phyloP scores from a whole-genome alignment of 306 rosid species.

The Glycine latifolia region DNA sequence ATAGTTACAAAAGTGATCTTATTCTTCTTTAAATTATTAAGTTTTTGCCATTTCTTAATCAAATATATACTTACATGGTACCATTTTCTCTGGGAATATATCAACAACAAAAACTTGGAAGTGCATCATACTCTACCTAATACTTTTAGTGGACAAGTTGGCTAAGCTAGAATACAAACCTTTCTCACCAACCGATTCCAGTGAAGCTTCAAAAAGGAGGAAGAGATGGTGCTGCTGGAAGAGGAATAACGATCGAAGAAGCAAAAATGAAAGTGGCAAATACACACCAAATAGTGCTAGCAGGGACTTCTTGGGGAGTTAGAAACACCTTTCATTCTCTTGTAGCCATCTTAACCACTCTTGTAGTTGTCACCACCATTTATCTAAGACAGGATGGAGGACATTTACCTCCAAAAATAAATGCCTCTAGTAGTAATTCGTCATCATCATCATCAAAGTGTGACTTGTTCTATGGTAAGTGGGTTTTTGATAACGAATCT shows the following conservation, averaged over 20 bases:
- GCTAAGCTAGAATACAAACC: constrained; percentile 46
- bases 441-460: constrained; percentile 47
- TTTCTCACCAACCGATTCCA: constrained; percentile 57
- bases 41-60: background rate
- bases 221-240: constrained; percentile 16
- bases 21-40: background rate
- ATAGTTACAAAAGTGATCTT: too few species aligned
- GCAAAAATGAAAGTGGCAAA: constrained; percentile 49
- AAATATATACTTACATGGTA: constrained; percentile 20
- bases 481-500: constrained; percentile 78
- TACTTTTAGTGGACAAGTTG: constrained; percentile 56
- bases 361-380: constrained; percentile 55
- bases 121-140: constrained; percentile 45
- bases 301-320: constrained; percentile 58
- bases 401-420: constrained; percentile 18
- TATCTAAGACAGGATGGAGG: constrained; percentile 59
- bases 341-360: constrained; percentile 65
- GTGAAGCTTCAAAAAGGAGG: constrained; percentile 55
- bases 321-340: constrained; percentile 66
- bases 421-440: constrained; percentile 7
- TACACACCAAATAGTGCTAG: constrained; percentile 43
- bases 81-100: constrained; percentile 29
- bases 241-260: constrained; percentile 13
- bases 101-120: constrained; percentile 47
- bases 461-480: constrained; percentile 72